Percentiles rank a stretch among this genome's conserved stretches.
phyloP scores from a whole-genome alignment of 345 rosid species.

The Melastoma malabathricum region DNA sequence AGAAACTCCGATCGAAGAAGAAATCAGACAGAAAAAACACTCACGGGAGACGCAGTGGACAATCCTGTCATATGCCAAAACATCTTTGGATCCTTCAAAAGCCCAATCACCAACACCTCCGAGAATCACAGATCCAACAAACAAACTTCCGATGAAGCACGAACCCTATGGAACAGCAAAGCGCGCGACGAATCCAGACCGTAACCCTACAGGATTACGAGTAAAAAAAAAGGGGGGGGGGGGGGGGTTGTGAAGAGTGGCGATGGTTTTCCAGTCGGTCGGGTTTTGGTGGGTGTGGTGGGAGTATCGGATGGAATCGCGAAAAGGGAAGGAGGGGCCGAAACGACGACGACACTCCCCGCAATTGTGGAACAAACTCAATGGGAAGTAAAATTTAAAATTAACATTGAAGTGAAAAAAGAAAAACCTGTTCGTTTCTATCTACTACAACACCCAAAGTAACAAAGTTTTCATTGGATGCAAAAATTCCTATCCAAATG shows the following conservation, averaged over 20 bases:
- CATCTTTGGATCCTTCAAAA: constrained; percentile 42
- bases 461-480: too few relatives aligned
- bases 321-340: too few relatives aligned
- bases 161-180: not conserved
- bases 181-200: constrained; percentile 2
- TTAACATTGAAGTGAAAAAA: too few relatives aligned
- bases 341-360: too few relatives aligned
- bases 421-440: too few relatives aligned
- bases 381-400: too few relatives aligned
- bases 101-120: constrained; percentile 11
- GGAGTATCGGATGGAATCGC: too few relatives aligned
- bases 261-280: not conserved
- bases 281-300: too few relatives aligned
- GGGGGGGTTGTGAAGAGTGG: not conserved
- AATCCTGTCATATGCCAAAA: constrained; percentile 95
- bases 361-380: too few relatives aligned
- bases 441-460: too few relatives aligned
- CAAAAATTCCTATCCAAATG: too few relatives aligned
- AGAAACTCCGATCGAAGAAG: constrained; percentile 1
- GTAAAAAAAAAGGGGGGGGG: not conserved
- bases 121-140: constrained; percentile 1
- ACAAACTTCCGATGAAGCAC: not conserved
- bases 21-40: constrained; percentile 12
- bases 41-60: constrained; percentile 87
- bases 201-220: not conserved